Evolutionary conservation across 2,329 filamentous ascomycete species (phyloP), one percentile per base, ranked within the genome.

Genomic region (Pseudopithomyces chartarum): DNA sequence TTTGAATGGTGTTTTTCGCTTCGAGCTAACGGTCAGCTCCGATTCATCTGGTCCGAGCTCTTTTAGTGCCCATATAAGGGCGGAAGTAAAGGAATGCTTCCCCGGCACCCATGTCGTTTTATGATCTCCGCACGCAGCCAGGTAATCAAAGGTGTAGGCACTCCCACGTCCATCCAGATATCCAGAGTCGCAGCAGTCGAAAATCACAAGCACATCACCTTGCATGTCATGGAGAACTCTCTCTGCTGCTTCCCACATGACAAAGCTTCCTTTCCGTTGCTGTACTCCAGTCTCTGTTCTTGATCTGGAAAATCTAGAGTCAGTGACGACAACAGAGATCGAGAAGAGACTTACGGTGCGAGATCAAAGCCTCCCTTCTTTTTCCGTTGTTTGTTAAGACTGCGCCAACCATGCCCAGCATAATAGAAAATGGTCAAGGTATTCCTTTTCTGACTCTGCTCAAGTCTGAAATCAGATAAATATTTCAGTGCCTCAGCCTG

Each of bases 141-240:
- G 42, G 17, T 52, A 59, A 17, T 59, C 56, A 23, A 59, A 61
- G 1, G 46, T 15, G 15, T 49, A 15, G 3, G 4, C 34, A 15
- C 33, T 13, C 12, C 34, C 54, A 19, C 54, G 53, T n/a, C 12
- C 57, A 55, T n/a, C 20, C 15, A 60, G 52, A 23, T 57, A 52
- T 13, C 61, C 59, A 3, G 64, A 60, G 19, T 59, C 62, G 49
- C 67, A 70, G 36, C 61, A 64, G 52, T 70, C 67, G 20, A 70
- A 59, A 5, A 70, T 68, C 20, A 62, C 54, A 2, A 70, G 55
- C 1, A 68, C 52, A 32, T 69, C 67, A 22, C 56, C 52, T 1
- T 57, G 29, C 0, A 54, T 51, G 15, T 50, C 29, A 1, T 55
- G 36, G 13, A 67, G 36, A 4, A 26, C 23, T 6, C 32, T 33